These are phyloP conservation scores for Hypomontagnella submonticulosa DNA, from an alignment of 495 filamentous ascomycete species.

Conservation along the genomic window DNA sequence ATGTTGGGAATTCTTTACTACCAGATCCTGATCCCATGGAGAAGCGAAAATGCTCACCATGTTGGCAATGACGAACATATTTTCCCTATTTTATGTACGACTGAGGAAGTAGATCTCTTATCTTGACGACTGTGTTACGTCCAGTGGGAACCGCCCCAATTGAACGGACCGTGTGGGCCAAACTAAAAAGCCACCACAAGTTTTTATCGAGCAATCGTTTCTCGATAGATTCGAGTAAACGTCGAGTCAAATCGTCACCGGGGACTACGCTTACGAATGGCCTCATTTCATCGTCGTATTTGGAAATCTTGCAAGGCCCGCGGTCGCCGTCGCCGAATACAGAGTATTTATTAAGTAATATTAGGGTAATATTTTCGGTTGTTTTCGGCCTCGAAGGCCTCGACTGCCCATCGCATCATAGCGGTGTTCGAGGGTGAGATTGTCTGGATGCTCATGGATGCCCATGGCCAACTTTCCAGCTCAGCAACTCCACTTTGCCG, in stretches of 20 bases:
- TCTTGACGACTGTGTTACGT: constrained; percentile 39
- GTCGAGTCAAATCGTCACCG: constrained; percentile 24
- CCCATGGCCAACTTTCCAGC: constrained; percentile 3
- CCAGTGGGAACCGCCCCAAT: constrained; percentile 18
- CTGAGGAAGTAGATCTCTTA: background rate
- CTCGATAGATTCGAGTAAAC: constrained; percentile 43
- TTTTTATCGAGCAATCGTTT: constrained; percentile 41
- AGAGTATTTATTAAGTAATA: constrained; percentile 38
- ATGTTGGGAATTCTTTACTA: background rate
- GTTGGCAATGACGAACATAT: no score
- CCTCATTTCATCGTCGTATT: constrained; percentile 32
- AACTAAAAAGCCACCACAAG: constrained; percentile 19
- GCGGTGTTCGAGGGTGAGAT: constrained; percentile 1
- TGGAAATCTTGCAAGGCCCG: constrained; percentile 3
- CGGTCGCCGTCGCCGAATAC: constrained; percentile 1
- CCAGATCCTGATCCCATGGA: no score
- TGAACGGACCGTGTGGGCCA: constrained; percentile 20
- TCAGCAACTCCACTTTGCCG: constrained; percentile 26
- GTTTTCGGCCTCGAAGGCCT: constrained; percentile 27
- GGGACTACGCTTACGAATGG: constrained; percentile 21
- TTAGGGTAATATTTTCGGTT: constrained; percentile 36
- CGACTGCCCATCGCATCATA: constrained; percentile 12
- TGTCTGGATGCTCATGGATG: constrained; percentile 1
- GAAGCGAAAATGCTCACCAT: no score
- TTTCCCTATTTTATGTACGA: no score